Conservation (phyloP, 257 asterid genomes). For the Nicotiana benthamiana region DNA sequence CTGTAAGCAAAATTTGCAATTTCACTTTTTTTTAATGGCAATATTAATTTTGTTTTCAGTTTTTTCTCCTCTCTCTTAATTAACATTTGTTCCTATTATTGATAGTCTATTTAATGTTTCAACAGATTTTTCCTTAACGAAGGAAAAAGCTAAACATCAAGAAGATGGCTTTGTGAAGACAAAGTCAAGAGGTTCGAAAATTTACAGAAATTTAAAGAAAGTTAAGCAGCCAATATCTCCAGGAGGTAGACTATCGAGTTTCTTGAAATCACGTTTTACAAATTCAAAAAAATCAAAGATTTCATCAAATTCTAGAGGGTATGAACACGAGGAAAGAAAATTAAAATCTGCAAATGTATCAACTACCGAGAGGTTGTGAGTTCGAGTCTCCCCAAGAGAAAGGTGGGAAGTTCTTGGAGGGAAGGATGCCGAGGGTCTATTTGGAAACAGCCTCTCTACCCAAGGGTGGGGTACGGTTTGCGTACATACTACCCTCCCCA, state of each 20-base stretch:
- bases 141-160: background rate
- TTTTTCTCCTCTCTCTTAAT: background rate
- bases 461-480: no score
- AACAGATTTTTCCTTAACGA: background rate
- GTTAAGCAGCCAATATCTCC: conserved; percentile 88
- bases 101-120: background rate
- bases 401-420: no score
- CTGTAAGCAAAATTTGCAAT: background rate
- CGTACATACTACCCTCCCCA: no score
- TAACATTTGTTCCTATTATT: background rate
- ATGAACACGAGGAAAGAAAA: background rate
- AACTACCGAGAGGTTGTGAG: no score
- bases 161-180: background rate
- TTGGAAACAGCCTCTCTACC: no score
- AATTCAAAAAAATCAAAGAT: conserved; percentile 36
- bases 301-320: conserved; percentile 7
- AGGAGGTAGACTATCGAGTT: conserved; percentile 67
- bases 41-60: background rate
- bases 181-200: conserved; percentile 53
- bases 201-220: conserved; percentile 67
- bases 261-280: conserved; percentile 61
- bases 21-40: background rate
- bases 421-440: no score
- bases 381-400: no score
- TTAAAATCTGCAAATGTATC: conserved; percentile 45